Evolutionary conservation across 805 yeast species (phyloP), one percentile per base, ranked within the genome.

Genomic region (Pichia occidentalis): DNA sequence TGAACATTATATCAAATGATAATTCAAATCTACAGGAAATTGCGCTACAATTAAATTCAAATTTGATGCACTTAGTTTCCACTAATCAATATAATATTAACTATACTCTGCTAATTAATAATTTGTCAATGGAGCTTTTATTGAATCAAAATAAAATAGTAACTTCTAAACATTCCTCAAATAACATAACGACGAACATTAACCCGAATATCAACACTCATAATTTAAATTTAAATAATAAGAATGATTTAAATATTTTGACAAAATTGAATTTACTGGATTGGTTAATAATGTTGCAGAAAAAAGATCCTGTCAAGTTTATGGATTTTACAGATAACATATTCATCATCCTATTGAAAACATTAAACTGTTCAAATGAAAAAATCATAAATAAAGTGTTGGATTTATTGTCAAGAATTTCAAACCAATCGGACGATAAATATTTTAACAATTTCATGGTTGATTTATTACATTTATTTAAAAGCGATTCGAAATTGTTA

Each of bases 281-380:
- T 46, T 92, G 98, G 98, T 65, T 92, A 23, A 76, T 78, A 12
- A 75, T 85, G 70, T 67, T 92, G 28, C 90, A 87, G 52, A 69
- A 75, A 20, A 80, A 80, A 47, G 80, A 80, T 16, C 81, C 83
- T 3, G 60, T 65, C 27, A 70, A 73, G 42, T 65, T 79, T 24
- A 54, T 78, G 27, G 72, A 70, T 29, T 73, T 71, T 39, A 65
- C 70, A 40, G 81, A 75, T 36, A 74, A 75, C 41, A 81, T 86
- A 30, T 79, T 87, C 50, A 77, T 84, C 10, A 85, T 87, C 0
- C 65, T 92, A 25, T 65, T 92, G 37, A 80, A 78, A 52, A 84
- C 95, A 0, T 66, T 70, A 47, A 73, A 66, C 40, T 81, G 61
- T 55, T 78, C 90, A 2, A 77, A 85, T 42, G 86, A 83, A 49